These are phyloP conservation scores for Nitzschia sp. DNA, from an alignment of 108 stramenopile species.

Conservation along the genomic window DNA sequence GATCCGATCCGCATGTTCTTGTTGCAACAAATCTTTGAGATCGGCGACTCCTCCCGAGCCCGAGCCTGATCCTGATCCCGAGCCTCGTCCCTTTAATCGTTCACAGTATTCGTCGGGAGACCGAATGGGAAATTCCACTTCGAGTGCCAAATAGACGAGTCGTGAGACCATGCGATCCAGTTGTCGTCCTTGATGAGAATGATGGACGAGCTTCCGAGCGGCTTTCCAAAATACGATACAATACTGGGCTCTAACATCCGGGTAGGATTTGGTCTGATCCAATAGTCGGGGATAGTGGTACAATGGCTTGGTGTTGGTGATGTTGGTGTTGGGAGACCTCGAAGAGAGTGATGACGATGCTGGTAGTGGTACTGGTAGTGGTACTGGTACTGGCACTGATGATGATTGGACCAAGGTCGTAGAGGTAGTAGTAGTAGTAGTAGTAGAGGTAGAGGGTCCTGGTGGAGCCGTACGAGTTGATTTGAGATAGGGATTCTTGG, in stretches of 20 bases:
- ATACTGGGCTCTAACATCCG: conserved; percentile 16
- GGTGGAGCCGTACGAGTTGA: too few species aligned
- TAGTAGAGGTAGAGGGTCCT: not conserved
- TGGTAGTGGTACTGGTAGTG: too few species aligned
- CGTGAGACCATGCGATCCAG: conserved; percentile 20
- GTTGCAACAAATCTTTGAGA: not conserved
- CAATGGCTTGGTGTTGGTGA: too few species aligned
- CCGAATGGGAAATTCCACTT: conserved; percentile 22
- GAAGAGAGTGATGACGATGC: too few species aligned
- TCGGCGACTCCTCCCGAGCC: not conserved
- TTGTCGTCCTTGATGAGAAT: conserved; percentile 19
- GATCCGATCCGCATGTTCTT: not conserved
- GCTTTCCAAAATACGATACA: conserved; percentile 25
- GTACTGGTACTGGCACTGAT: too few species aligned
- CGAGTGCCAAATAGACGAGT: conserved; percentile 19
- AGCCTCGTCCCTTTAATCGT: too few species aligned
- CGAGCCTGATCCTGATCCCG: not conserved
- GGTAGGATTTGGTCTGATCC: not conserved
- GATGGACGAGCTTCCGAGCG: conserved; percentile 14
- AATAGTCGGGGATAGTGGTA: not conserved
- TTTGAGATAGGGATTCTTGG: too few species aligned
- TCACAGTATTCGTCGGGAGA: conserved; percentile 27
- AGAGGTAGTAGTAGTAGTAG: not conserved
- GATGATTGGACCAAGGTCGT: too few species aligned
- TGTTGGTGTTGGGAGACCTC: too few species aligned